A percentile compares a stretch with the other conserved stretches of the same genome.
Conservation (phyloP, 768 basidiomycete genomes). For the Lepiota venenata region DNA sequence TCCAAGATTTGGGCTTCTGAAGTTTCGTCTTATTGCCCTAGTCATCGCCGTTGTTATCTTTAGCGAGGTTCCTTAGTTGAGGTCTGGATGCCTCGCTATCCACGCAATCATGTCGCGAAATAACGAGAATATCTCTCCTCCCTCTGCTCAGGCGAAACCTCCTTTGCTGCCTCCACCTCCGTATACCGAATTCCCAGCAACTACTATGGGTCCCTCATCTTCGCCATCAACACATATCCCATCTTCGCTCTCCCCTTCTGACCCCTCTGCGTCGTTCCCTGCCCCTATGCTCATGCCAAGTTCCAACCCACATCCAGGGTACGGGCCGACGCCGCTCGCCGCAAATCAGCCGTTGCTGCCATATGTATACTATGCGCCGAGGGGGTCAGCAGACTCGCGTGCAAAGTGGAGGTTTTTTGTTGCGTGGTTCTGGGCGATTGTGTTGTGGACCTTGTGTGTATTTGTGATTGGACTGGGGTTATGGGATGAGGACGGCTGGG, state of each 20-base stretch:
- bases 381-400: slow-evolving; percentile 29
- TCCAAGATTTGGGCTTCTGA: too few species aligned
- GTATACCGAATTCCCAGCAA: slow-evolving; percentile 14
- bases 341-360: slow-evolving; percentile 30
- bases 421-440: slow-evolving; percentile 26
- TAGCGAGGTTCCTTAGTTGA: too few species aligned
- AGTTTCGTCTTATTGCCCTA: too few species aligned
- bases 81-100: too few species aligned
- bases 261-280: background rate
- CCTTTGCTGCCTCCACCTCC: slow-evolving; percentile 13
- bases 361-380: slow-evolving; percentile 35
- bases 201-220: background rate
- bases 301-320: slow-evolving; percentile 11
- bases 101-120: background rate
- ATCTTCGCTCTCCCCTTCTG: background rate
- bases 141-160: background rate
- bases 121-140: background rate
- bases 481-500: slow-evolving; percentile 18
- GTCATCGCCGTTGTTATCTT: too few species aligned
- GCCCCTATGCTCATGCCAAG: slow-evolving; percentile 3
- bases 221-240: background rate
- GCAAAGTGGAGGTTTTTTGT: slow-evolving; percentile 35
- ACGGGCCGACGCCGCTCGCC: slow-evolving; percentile 39
- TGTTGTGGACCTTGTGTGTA: slow-evolving; percentile 24
- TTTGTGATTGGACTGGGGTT: slow-evolving; percentile 25